These are phyloP conservation scores for Candida khao-thaluensis DNA, from an alignment of 805 yeast species.

Conservation along the genomic window DNA sequence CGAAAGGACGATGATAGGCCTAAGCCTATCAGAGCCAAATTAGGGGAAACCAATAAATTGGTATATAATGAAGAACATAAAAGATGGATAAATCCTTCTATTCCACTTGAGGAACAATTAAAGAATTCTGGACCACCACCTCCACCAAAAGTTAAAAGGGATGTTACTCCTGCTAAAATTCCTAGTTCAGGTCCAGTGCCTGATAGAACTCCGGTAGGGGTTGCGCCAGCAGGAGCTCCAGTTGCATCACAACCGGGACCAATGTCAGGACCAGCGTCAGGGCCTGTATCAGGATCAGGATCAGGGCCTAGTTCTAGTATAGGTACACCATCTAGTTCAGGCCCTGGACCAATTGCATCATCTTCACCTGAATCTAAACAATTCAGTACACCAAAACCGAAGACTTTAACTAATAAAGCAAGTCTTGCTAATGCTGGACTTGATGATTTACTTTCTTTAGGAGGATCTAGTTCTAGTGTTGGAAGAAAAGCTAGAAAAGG, in stretches of 20 bases:
- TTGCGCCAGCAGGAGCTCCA: constrained; percentile 3
- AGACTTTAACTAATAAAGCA: constrained; percentile 3
- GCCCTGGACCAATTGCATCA: background rate
- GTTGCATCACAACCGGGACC: background rate
- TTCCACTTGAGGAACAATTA: constrained; percentile 62
- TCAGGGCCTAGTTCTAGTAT: background rate
- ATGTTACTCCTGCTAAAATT: constrained; percentile 18
- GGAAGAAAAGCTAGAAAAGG: constrained; percentile 28
- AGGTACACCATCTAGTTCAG: constrained; percentile 3
- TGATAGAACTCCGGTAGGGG: constrained; percentile 11
- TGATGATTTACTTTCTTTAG: constrained; percentile 38
- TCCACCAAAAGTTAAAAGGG: constrained; percentile 47
- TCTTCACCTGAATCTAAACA: constrained; percentile 3
- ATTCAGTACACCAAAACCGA: constrained; percentile 8
- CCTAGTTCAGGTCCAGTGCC: constrained; percentile 19
- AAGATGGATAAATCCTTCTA: constrained; percentile 81
- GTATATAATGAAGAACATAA: constrained; percentile 79
- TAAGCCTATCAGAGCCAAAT: constrained; percentile 77
- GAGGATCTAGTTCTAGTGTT: constrained; percentile 22
- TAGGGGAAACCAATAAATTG: constrained; percentile 76
- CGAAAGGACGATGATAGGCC: constrained; percentile 56
- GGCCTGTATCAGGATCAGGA: background rate
- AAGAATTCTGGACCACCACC: constrained; percentile 63
- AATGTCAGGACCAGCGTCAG: background rate
- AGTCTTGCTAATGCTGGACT: constrained; percentile 41